Evolutionary conservation across 2,329 filamentous ascomycete genomes (phyloP).

Genomic region (Fusarium devonianum): DNA sequence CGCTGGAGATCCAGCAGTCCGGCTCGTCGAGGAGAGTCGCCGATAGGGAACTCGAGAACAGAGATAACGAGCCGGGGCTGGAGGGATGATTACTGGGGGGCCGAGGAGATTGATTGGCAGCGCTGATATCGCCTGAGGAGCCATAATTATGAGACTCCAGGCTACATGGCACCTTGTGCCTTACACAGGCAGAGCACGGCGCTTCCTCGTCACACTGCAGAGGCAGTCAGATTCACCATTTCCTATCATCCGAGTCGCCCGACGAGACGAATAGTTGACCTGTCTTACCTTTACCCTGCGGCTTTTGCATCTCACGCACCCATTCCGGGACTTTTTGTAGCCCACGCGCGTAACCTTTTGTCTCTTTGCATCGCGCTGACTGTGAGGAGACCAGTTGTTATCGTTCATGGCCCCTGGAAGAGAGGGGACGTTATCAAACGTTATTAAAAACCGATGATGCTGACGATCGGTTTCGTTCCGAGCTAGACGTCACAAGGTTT

Average conservation of each 20-base stretch:
- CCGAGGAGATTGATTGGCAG: constrained; percentile 5
- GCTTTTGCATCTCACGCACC: constrained; percentile 24
- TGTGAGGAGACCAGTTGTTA: too few species aligned
- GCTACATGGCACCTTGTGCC: constrained; percentile 23
- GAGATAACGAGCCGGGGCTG: constrained; percentile 5
- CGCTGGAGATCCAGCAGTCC: constrained; percentile 20
- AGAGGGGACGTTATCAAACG: too few species aligned
- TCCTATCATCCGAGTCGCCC: not conserved
- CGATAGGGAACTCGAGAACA: constrained; percentile 13
- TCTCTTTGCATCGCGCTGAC: too few species aligned
- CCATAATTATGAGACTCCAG: constrained; percentile 4
- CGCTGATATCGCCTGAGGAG: not conserved
- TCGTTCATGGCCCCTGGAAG: too few species aligned
- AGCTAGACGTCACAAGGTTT: not conserved
- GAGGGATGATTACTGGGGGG: constrained; percentile 5
- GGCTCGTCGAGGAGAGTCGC: constrained; percentile 3
- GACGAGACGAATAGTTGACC: not conserved
- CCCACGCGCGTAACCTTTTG: constrained; percentile 21
- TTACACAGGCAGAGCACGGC: constrained; percentile 21
- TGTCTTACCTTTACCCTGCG: constrained; percentile 18
- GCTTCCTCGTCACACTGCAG: constrained; percentile 20
- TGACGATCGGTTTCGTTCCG: constrained; percentile 3
- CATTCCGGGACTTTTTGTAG: constrained; percentile 32
- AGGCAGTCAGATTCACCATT: too few species aligned
- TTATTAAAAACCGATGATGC: too few species aligned